phyloP scores from a whole-genome alignment of 1,284 basidiomycete species.

The Fistulina hepatica region DNA sequence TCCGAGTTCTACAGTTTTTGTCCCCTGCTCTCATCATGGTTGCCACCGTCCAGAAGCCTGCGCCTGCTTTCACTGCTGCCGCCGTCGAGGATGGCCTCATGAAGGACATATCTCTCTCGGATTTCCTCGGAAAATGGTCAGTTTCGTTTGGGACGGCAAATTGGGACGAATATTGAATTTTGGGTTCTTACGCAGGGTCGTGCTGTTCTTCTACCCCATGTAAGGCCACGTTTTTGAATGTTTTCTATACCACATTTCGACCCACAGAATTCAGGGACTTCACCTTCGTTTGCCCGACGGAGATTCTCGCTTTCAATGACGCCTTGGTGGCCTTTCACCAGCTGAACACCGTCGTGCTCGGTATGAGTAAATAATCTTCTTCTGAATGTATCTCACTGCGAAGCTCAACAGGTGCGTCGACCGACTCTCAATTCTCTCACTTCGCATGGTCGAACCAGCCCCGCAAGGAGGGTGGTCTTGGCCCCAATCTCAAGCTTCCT shows the following conservation, averaged over 20 bases:
- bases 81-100: slow-evolving; percentile 71
- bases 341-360: slow-evolving; percentile 67
- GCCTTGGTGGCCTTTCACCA: slow-evolving; percentile 64
- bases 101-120: slow-evolving; percentile 59
- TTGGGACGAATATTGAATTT: slow-evolving; percentile 1
- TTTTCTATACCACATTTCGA: slow-evolving; percentile 4
- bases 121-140: slow-evolving; percentile 78
- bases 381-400: slow-evolving; percentile 1
- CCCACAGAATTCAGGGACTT: slow-evolving; percentile 41
- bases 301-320: slow-evolving; percentile 88
- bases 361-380: slow-evolving; percentile 29
- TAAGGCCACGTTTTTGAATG: slow-evolving; percentile 22
- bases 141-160: slow-evolving; percentile 10
- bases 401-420: slow-evolving; percentile 51
- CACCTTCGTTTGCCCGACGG: slow-evolving; percentile 86
- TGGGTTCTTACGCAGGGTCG: slow-evolving; percentile 38
- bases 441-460: slow-evolving; percentile 77
- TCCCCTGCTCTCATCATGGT: no score
- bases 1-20: no score
- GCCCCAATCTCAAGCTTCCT: slow-evolving; percentile 75
- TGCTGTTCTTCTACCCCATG: slow-evolving; percentile 79
- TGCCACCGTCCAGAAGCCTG: slow-evolving; percentile 66
- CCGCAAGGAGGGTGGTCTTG: slow-evolving; percentile 77
- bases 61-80: slow-evolving; percentile 66
- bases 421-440: slow-evolving; percentile 83